phyloP scores from a whole-genome alignment of 2,329 filamentous ascomycete species.

The Cladophialophora carrionii region DNA sequence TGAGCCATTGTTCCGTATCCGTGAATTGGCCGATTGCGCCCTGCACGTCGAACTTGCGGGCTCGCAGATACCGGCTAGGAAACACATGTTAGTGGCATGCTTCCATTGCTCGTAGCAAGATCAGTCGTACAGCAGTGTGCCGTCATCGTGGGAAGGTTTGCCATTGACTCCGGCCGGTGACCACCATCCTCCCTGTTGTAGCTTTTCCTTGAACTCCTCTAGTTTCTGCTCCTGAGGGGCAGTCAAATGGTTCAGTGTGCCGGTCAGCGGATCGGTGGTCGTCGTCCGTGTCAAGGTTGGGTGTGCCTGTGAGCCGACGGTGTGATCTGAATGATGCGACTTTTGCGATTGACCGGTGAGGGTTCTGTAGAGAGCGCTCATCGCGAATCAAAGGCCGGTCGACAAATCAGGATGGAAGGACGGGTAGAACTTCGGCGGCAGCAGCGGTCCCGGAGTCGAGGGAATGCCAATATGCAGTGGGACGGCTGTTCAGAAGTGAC shows the following conservation, averaged over 20 bases:
- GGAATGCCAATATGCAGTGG: not conserved
- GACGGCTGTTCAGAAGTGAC: not conserved
- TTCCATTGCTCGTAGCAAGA: slow-evolving; percentile 1
- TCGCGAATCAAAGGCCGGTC: slow-evolving; percentile 11
- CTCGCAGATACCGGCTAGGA: slow-evolving; percentile 77
- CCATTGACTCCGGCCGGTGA: slow-evolving; percentile 43
- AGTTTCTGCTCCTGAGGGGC: slow-evolving; percentile 69
- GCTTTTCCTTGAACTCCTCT: slow-evolving; percentile 69
- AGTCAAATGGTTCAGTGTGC: slow-evolving; percentile 79
- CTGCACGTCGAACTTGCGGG: slow-evolving; percentile 75
- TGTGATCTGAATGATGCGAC: slow-evolving; percentile 36
- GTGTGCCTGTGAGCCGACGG: slow-evolving; percentile 15
- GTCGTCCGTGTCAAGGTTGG: slow-evolving; percentile 33
- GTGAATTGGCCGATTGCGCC: slow-evolving; percentile 84
- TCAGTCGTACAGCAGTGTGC: slow-evolving; percentile 51
- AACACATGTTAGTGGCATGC: slow-evolving; percentile 25
- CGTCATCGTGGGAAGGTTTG: slow-evolving; percentile 52
- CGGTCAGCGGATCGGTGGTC: slow-evolving; percentile 46
- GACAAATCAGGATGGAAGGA: not conserved
- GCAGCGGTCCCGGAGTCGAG: not conserved
- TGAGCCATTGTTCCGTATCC: slow-evolving; percentile 85
- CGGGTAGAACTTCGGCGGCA: not conserved
- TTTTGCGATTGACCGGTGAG: slow-evolving; percentile 38
- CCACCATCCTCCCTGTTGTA: slow-evolving; percentile 64
- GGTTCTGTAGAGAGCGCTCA: slow-evolving; percentile 36